These are phyloP conservation scores for Saccharomyces pastorianus DNA, from an alignment of 1,139 yeast species.

Conservation along the genomic window DNA sequence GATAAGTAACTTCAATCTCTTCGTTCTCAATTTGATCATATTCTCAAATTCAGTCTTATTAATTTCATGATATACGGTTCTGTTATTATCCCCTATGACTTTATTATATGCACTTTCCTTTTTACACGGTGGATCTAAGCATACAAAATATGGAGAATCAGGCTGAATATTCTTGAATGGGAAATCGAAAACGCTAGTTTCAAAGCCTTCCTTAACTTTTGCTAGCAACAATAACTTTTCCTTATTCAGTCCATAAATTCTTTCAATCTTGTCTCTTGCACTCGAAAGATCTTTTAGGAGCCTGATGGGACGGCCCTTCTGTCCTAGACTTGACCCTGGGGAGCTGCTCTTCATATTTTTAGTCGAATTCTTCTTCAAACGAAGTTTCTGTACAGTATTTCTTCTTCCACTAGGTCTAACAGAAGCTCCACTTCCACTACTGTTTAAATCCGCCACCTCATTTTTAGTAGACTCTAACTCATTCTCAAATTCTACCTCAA, in stretches of 20 bases:
- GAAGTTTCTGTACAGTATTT: conserved; percentile 5
- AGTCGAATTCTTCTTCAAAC: not conserved
- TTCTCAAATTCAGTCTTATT: conserved; percentile 11
- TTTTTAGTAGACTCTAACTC: conserved; percentile 12
- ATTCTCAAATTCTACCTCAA: conserved; percentile 14
- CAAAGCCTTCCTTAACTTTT: conserved; percentile 33
- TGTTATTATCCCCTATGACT: conserved; percentile 16
- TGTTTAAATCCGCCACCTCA: not conserved
- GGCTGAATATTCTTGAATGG: conserved; percentile 15
- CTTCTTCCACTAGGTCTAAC: conserved; percentile 1
- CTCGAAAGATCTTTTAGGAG: conserved; percentile 31
- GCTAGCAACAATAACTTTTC: conserved; percentile 32
- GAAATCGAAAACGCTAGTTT: conserved; percentile 30
- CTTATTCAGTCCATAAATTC: conserved; percentile 34
- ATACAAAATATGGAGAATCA: conserved; percentile 15
- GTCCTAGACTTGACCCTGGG: conserved; percentile 9
- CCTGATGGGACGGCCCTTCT: conserved; percentile 23
- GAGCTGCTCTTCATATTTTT: conserved; percentile 3
- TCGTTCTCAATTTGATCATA: conserved; percentile 13
- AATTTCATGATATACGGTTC: conserved; percentile 9
- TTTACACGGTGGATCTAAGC: conserved; percentile 8
- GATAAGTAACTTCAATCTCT: conserved; percentile 14
- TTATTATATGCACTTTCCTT: conserved; percentile 7
- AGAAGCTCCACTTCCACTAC: not conserved
- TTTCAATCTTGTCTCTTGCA: conserved; percentile 33